Base-by-base conservation (phyloP, 164 flowering plant species). In the Annona squamosa region DNA sequence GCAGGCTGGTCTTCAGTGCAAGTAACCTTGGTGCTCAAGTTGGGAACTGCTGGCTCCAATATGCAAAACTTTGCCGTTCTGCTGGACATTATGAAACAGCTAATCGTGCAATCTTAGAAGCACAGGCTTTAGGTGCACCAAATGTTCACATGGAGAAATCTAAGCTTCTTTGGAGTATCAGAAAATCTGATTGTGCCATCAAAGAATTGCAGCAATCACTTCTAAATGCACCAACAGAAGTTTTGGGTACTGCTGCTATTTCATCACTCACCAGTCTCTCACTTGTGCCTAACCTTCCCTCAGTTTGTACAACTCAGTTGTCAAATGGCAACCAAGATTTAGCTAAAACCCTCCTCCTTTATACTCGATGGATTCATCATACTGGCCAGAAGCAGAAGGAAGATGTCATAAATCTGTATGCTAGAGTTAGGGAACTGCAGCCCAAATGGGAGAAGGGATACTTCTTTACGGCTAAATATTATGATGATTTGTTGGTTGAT, bases 51-150 rank as follows among this genome's bases (percentile, higher is more conserved):
- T 96, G 98, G 99, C 87, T 93, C 74, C 98, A 93, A 77, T 93
- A 96, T 83, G 97, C 97, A 69, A 96, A 93, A 84, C 94, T 96
- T 18, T 96, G 99, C 78, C 97, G 98, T 46, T 81, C 88, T 77
- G 95, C 99, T 77, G 98, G 97, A 77, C 99, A 96, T 71, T 93
- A 89, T 87, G 99, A 96, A 82, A 93, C 97, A 7, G 97, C 99
- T 72, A 91, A 89, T 67, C 82, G 93, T 65, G 97, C 99, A 77
- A 93, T 93, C 82, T 80, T 93, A 63, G 99, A 93, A 83, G 93
- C 98, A 10, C 89, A 89, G 79, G 87, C 89, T 75, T 89, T 89
- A 18, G 95, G 94, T 82, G 92, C 93, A 71, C 84, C 91, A 70
- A 89, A 89, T 79, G 93, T 90, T 75, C 97, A 90, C 86, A 86